phyloP scores from a whole-genome alignment of 768 basidiomycete genomes.

The Lentinula lateritia region DNA sequence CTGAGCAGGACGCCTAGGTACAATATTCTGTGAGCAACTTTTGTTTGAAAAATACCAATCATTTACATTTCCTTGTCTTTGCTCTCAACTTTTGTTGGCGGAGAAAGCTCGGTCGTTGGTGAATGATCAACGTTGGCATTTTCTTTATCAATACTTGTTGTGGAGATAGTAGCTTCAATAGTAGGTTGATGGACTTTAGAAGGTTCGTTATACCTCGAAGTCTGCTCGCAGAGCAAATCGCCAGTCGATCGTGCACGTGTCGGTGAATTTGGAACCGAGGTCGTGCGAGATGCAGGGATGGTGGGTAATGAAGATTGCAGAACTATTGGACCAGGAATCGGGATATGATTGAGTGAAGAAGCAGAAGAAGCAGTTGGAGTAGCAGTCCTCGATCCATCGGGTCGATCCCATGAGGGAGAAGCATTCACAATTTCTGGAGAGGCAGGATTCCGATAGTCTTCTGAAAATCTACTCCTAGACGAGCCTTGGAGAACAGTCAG shows the following conservation, averaged over 20 bases:
- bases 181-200: not conserved
- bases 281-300: slow-evolving; percentile 28
- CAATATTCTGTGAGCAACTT: slow-evolving; percentile 3
- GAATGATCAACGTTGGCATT: not conserved
- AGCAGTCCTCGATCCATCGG: slow-evolving; percentile 43
- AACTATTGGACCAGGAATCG: slow-evolving; percentile 23
- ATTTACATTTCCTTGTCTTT: slow-evolving; percentile 49
- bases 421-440: slow-evolving; percentile 52
- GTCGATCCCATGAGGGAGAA: slow-evolving; percentile 38
- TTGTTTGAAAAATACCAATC: not conserved
- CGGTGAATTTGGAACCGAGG: slow-evolving; percentile 39
- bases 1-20: slow-evolving; percentile 47
- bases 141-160: not conserved
- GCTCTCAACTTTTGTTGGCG: slow-evolving; percentile 21
- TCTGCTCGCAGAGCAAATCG: slow-evolving; percentile 39
- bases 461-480: slow-evolving; percentile 23
- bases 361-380: slow-evolving; percentile 48
- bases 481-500: not conserved
- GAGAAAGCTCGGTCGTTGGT: not conserved
- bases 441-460: slow-evolving; percentile 61
- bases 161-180: not conserved
- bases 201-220: slow-evolving; percentile 17
- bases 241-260: slow-evolving; percentile 52
- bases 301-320: slow-evolving; percentile 23
- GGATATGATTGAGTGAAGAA: slow-evolving; percentile 24